These are phyloP conservation scores for Erodium moschatum DNA, from an alignment of 441 rosid species.

Conservation along the genomic window DNA sequence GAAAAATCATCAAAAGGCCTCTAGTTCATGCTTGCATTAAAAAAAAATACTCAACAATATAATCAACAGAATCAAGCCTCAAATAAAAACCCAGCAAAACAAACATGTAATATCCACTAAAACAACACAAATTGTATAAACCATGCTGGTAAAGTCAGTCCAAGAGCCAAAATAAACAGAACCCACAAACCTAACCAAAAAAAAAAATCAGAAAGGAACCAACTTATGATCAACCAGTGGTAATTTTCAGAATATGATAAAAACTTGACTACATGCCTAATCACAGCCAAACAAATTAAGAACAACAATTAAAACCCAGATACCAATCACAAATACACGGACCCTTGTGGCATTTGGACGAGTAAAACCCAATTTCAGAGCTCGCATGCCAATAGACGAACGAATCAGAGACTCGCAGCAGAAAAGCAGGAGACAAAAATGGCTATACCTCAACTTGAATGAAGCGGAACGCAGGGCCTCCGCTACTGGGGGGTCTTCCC, in stretches of 20 bases:
- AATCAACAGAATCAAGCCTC: background rate
- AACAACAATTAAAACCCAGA: background rate
- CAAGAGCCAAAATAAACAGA: background rate
- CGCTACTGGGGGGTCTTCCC: conserved; percentile 94
- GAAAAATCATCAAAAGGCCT: background rate
- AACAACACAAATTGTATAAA: background rate
- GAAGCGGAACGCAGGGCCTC: conserved; percentile 93
- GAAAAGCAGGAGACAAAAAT: background rate
- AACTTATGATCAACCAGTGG: conserved; percentile 1
- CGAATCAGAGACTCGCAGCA: background rate
- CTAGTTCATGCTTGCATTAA: background rate
- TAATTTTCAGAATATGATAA: background rate
- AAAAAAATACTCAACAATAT: background rate
- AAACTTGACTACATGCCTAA: background rate
- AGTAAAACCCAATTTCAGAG: background rate
- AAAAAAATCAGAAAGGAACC: background rate
- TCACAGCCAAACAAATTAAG: background rate
- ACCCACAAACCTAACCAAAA: background rate
- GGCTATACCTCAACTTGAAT: conserved; percentile 47
- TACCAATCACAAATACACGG: background rate
- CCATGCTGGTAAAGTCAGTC: background rate
- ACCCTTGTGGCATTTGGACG: background rate
- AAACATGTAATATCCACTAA: background rate
- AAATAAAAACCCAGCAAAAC: background rate
- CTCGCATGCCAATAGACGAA: background rate